Evolutionary conservation across 805 yeast species (phyloP), one percentile per base, ranked within the genome.

Genomic region (Saccharomycopsis sp.): DNA sequence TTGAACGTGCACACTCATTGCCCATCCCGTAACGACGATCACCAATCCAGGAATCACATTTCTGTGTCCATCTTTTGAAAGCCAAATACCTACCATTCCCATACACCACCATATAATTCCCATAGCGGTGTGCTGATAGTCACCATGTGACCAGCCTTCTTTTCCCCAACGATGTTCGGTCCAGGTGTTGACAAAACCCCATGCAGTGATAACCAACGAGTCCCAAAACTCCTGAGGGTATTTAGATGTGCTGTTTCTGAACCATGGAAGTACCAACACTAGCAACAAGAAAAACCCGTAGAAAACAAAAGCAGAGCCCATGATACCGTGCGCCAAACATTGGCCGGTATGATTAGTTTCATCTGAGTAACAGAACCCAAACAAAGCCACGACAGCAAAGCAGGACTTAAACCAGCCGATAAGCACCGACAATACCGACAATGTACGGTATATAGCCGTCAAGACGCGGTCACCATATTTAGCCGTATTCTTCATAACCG

Each of bases 31-130:
- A 67, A 87, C 85, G 12, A 91, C 81, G 62, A 92, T 79, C 53
- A 94, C 81, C 47, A 91, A 64, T 1, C 96, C 85, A 1, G 98
- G 98, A 41, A 92, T 73, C 64, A 84, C 87, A 40, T 87, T 79
- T 64, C 97, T 79, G 59, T 76, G 75, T 51, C 86, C 83, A 55
- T 81, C 81, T 67, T 89, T 74, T 1, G 95, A 80, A 58, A 91
- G 72, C 71, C 80, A 87, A 60, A 92, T 77, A 1, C 98, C 98
- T 24, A 91, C 71, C 63, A 91, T 73, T 5, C 97, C 98, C 57
- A 96, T 95, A 54, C 89, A 82, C 95, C 97, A 91, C 96, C 97
- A 92, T 34, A 92, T 79, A 57, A 92, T 87, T 0, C 98, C 98
- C 97, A 92, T 90, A 20, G 94, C 82, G 0, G 98, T 91, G 70